Base-by-base conservation (phyloP, 2,329 filamentous ascomycete species). In the Diaporthe capsici region DNA sequence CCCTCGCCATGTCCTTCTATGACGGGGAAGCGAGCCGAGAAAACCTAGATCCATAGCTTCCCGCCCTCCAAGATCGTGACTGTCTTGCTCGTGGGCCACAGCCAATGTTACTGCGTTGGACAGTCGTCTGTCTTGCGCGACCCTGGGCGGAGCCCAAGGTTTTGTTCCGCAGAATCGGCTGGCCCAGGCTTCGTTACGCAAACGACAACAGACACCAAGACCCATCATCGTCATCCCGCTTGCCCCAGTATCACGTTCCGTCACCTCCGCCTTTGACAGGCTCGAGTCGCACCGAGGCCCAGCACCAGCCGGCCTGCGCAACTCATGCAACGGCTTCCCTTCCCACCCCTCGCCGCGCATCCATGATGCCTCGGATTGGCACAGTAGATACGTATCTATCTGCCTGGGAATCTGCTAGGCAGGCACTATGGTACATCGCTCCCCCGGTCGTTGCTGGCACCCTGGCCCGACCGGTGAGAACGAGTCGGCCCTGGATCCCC, bases 231-330 rank as follows among this genome's bases (percentile, higher is more conserved):
- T 67, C 57, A 42, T 44, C 47, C 49, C 37, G 34, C 55, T 37
- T 37, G 49, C 15, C 49, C 28, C 12, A 44, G n/a, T 15, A 49
- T 51, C 73, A 76, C 75, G 75, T 76, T 75, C 47, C n/a, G 31
- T 58, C 53, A 34, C 39, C 44, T 57, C 61, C 49, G 39, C 61
- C 53, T 63, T 55, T 68, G 37, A 76, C 75, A 75, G 75, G 75
- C 75, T 63, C 57, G 20, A 31, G 53, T 65, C 58, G 58, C 39
- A 65, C 71, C 42, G 28, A 3, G 25, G 22, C 57, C 42, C 39
- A 53, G 57, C 44, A 42, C 28, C 53, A 47, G 31, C 34, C 28
- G 9, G 9, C 22, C 17, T 28, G 22, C 37, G 22, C 58, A 61
- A 39, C 12, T n/a, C 58, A 13, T 17, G 37, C 34, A 13, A 47